These are phyloP conservation scores for Gaultheria prostrata DNA, from an alignment of 148 eudicot genomes.

Conservation along the genomic window DNA sequence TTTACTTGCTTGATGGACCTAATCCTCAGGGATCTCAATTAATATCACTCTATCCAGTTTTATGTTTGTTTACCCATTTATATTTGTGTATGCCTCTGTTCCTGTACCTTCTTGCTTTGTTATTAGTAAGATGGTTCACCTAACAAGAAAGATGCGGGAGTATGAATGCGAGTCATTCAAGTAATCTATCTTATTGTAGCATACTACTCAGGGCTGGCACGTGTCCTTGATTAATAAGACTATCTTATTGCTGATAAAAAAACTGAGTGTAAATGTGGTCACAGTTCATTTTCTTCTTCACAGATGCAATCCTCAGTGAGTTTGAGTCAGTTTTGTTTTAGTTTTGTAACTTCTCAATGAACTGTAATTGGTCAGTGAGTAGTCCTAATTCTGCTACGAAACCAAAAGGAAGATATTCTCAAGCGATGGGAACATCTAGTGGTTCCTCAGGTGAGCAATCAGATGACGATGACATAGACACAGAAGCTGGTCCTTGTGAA, in stretches of 20 bases:
- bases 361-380: constrained; percentile 38
- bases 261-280: background rate
- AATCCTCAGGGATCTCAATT: background rate
- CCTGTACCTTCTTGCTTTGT: background rate
- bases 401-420: constrained; percentile 51
- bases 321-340: background rate
- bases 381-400: constrained; percentile 67
- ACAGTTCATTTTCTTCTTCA: background rate
- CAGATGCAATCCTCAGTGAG: background rate
- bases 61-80: background rate
- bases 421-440: constrained; percentile 48
- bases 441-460: constrained; percentile 63
- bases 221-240: background rate
- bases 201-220: background rate
- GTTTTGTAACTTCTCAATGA: constrained; percentile 4
- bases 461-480: constrained; percentile 78
- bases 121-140: background rate
- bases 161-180: background rate
- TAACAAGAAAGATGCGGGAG: background rate
- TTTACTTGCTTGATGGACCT: background rate
- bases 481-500: constrained; percentile 68
- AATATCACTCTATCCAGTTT: background rate
- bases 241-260: background rate
- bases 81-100: background rate
- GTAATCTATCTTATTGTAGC: background rate